A percentile compares a stretch with the other conserved stretches of the same genome.
These are phyloP conservation scores for Boletus tylopilopsis DNA, from an alignment of 768 basidiomycete genomes.

Conservation along the genomic window DNA sequence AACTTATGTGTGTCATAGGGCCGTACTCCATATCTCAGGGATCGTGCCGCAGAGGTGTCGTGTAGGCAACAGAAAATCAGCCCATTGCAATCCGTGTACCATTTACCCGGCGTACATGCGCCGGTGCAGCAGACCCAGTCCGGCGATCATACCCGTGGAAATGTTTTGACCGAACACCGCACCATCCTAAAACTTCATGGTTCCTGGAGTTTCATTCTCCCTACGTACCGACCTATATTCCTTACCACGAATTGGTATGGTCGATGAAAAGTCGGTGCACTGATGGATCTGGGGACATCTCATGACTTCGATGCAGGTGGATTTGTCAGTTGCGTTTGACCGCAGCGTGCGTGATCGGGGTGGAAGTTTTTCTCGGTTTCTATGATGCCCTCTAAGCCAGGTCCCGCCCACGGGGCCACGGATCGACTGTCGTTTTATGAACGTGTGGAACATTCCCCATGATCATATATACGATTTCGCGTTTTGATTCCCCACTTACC, in stretches of 20 bases:
- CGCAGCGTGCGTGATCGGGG: not conserved
- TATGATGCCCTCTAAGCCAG: not conserved
- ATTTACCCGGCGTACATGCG: not conserved
- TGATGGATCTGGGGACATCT: not conserved
- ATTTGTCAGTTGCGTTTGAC: not conserved
- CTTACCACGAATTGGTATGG: not conserved
- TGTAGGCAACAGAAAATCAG: too few relatives aligned
- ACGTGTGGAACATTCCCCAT: not conserved
- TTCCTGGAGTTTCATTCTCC: not conserved
- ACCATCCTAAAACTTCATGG: not conserved
- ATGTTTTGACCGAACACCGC: not conserved
- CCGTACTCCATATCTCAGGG: not conserved
- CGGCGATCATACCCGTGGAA: not conserved
- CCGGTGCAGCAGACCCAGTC: not conserved
- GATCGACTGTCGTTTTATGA: constrained; percentile 3
- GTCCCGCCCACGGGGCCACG: not conserved
- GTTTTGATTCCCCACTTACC: not conserved
- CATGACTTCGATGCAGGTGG: not conserved
- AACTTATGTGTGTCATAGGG: not conserved
- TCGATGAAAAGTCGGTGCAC: not conserved
- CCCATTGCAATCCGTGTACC: too few relatives aligned
- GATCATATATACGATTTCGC: not conserved
- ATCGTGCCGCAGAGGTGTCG: not conserved
- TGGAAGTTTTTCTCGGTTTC: not conserved
- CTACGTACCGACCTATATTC: not conserved